Conservation (phyloP, 148 eudicot genomes). For the Bassia scoparia region DNA sequence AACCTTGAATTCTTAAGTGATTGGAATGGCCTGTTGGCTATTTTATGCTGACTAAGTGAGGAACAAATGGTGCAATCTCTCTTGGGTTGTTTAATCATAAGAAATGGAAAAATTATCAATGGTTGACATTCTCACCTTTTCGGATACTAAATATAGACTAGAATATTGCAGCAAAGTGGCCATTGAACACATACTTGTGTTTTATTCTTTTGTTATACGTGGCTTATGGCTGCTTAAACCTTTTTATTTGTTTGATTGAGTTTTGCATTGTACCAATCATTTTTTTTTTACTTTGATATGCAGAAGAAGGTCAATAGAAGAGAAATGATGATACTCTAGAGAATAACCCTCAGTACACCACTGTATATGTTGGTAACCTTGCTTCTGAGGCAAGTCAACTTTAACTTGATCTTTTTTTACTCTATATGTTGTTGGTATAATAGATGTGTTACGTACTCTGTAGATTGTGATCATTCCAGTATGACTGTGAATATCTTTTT, state of each 20-base stretch:
- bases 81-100: too few species aligned
- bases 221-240: too few species aligned
- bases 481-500: not conserved
- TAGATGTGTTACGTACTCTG: not conserved
- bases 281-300: constrained; percentile 12
- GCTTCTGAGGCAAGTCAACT: constrained; percentile 64
- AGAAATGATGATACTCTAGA: constrained; percentile 63
- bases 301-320: constrained; percentile 65
- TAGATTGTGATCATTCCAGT: not conserved
- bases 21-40: too few species aligned
- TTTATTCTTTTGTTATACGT: too few species aligned
- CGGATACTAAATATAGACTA: too few species aligned
- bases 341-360: constrained; percentile 70
- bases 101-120: too few species aligned
- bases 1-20: too few species aligned
- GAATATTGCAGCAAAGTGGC: too few species aligned
- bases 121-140: too few species aligned
- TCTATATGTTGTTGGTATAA: not conserved
- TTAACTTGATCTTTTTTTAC: not conserved
- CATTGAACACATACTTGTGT: too few species aligned
- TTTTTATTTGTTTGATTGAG: not conserved
- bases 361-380: constrained; percentile 92
- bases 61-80: too few species aligned
- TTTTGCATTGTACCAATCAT: not conserved
- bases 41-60: too few species aligned